Base-by-base conservation (phyloP, 2,329 filamentous ascomycete genomes). In the Coleophoma cylindrospora region DNA sequence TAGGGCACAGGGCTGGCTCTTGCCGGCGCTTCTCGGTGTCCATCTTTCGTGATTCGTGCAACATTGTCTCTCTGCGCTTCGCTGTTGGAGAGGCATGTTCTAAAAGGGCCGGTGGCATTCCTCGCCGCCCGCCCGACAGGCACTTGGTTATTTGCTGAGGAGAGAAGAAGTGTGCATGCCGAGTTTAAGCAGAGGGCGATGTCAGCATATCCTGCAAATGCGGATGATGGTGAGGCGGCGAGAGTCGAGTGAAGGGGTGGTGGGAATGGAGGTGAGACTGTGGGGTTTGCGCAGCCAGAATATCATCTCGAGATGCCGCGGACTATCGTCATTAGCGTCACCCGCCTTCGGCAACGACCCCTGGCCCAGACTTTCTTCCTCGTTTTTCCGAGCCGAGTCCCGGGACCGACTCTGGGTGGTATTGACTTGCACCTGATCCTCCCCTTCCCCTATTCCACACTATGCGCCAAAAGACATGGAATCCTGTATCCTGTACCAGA, bases 61-160 rank as follows among this genome's bases (percentile, higher is more conserved):
- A 27, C 27, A 27, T 56, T 62, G 62, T 63, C 60, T 67, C 60
- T 54, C 62, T 68, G 63, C 73, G 67, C 62, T 73, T 68, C 59
- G 81, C 40, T 49, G 60, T 51, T 48, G 57, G 54, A 63, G 80
- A 71, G 68, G 73, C 78, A 82, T 85, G 70, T 66, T 76, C 75
- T 64, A 75, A 67, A 61, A 76, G 68, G 61, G 74, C 71, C 66
- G 74, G 71, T 70, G 79, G 73, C 77, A 81, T 81, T 70, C 72
- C 74, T 66, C 61, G 59, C 61, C 58, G 59, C 59, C 61, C 57
- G 59, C 59, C 55, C 55, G 40, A 51, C 40, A 53, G 58, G 58
- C 57, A 58, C 50, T 47, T 46, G 27, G 50, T 55, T 49, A 52
- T 50, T 37, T 54, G 33, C 40, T n/a, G 27, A 43, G 15, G 38